Conservation (phyloP, 169 alveolate species). For the Plasmodium gonderi region DNA sequence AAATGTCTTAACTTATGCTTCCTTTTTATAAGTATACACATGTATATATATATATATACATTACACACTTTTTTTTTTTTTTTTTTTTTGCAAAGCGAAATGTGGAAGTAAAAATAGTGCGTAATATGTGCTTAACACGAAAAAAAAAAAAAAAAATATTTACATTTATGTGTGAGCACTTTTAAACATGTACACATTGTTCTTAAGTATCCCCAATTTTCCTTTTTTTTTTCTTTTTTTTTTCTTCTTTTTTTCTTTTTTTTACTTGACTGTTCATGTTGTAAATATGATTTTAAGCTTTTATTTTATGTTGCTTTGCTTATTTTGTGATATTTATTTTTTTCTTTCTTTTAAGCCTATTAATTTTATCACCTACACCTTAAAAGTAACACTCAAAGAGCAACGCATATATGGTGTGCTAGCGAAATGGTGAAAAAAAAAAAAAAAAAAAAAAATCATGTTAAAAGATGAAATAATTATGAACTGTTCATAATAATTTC, state of each 20-base stretch:
- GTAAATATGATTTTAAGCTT: not conserved
- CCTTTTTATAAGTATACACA: not conserved
- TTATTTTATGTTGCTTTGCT: not conserved
- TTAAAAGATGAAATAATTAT: constrained; percentile 25
- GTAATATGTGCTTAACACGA: not conserved
- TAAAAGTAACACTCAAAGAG: no score
- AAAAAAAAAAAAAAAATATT: not conserved
- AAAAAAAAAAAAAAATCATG: not conserved
- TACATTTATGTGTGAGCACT: not conserved
- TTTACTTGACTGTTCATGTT: not conserved
- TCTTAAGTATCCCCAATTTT: not conserved
- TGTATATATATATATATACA: not conserved
- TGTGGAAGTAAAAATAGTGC: not conserved
- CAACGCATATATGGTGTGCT: not conserved
- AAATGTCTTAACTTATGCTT: not conserved
- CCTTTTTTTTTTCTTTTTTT: constrained; percentile 3
- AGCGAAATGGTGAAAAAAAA: not conserved
- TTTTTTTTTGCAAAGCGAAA: not conserved
- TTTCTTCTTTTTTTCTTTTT: not conserved
- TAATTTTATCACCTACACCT: not conserved
- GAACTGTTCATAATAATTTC: constrained; percentile 27
- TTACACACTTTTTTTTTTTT: constrained; percentile 3
- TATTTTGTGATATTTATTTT: not conserved
- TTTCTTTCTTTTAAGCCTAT: not conserved
- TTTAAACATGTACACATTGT: not conserved